Evolutionary conservation across 2,329 filamentous ascomycete genomes (phyloP).

Genomic region (Neospermospora avenae): DNA sequence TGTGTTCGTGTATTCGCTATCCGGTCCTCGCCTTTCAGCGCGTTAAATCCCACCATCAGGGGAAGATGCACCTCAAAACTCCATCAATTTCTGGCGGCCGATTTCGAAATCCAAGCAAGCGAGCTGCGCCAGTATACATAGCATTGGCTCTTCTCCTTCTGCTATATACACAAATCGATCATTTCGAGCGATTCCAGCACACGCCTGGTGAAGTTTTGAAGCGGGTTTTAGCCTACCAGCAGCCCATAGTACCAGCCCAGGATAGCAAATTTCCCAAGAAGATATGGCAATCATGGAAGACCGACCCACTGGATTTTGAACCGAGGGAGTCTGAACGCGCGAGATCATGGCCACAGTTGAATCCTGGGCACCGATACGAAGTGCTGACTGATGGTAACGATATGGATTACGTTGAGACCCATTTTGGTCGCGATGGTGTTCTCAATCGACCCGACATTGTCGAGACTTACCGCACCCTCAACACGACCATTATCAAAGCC

Average conservation of each 20-base stretch:
- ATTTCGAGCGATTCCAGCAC: conserved; percentile 12
- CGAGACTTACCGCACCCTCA: conserved; percentile 56
- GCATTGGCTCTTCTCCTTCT: conserved; percentile 26
- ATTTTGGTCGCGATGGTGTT: conserved; percentile 63
- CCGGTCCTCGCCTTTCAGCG: background rate
- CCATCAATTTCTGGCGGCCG: conserved; percentile 6
- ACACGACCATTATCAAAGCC: conserved; percentile 63
- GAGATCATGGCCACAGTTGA: conserved; percentile 62
- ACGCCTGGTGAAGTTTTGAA: conserved; percentile 9
- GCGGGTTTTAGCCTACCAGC: conserved; percentile 6
- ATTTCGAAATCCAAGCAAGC: conserved; percentile 17
- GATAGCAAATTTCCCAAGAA: conserved; percentile 54
- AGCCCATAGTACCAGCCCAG: conserved; percentile 7
- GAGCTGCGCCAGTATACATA: conserved; percentile 29
- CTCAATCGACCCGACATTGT: conserved; percentile 66
- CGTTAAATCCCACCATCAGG: background rate
- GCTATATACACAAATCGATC: conserved; percentile 22
- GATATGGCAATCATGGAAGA: conserved; percentile 77
- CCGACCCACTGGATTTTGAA: conserved; percentile 63
- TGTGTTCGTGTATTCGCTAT: background rate
- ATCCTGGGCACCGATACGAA: conserved; percentile 54
- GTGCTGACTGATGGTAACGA: conserved; percentile 61
- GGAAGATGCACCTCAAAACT: background rate
- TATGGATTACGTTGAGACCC: conserved; percentile 62
- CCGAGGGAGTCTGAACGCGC: conserved; percentile 58